phyloP scores from a whole-genome alignment of 2,329 filamentous ascomycete species.

The Dactylonectria estremocensis region DNA sequence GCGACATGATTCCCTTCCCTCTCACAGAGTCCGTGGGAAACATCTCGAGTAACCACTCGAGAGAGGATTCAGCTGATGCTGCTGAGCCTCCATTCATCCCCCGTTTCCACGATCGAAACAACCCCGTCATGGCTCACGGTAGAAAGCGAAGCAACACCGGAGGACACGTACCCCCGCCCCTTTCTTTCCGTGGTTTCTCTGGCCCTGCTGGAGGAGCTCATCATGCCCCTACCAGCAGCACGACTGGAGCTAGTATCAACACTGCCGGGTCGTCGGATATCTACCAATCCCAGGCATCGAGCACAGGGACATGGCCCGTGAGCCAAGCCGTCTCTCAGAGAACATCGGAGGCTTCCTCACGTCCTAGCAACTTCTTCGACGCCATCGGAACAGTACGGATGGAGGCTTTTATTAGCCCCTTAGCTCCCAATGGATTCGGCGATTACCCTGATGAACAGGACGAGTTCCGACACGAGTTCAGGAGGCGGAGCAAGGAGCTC shows the following conservation, averaged over 20 bases:
- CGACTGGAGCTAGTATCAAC: constrained; percentile 69
- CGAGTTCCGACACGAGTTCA: constrained; percentile 63
- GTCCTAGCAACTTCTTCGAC: constrained; percentile 81
- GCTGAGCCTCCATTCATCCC: constrained; percentile 82
- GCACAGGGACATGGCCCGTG: constrained; percentile 61
- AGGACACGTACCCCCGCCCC: constrained; percentile 78
- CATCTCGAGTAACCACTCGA: constrained; percentile 55
- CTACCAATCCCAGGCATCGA: constrained; percentile 69
- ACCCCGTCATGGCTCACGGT: constrained; percentile 69
- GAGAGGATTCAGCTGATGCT: constrained; percentile 70
- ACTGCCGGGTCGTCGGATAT: constrained; percentile 74
- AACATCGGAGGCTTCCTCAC: constrained; percentile 70
- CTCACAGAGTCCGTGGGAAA: constrained; percentile 59
- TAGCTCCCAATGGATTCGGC: constrained; percentile 65
- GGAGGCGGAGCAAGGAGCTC: constrained; percentile 70
- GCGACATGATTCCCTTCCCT: constrained; percentile 55
- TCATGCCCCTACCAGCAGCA: constrained; percentile 70
- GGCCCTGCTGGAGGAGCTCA: constrained; percentile 61
- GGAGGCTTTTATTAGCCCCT: constrained; percentile 91
- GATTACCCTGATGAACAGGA: constrained; percentile 66
- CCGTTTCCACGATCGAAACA: constrained; percentile 74
- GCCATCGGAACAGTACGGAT: constrained; percentile 93
- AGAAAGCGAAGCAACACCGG: constrained; percentile 94
- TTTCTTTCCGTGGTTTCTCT: constrained; percentile 86
- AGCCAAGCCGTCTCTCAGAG: constrained; percentile 63